phyloP scores from a whole-genome alignment of 345 rosid species.

The Camelina sativa region DNA sequence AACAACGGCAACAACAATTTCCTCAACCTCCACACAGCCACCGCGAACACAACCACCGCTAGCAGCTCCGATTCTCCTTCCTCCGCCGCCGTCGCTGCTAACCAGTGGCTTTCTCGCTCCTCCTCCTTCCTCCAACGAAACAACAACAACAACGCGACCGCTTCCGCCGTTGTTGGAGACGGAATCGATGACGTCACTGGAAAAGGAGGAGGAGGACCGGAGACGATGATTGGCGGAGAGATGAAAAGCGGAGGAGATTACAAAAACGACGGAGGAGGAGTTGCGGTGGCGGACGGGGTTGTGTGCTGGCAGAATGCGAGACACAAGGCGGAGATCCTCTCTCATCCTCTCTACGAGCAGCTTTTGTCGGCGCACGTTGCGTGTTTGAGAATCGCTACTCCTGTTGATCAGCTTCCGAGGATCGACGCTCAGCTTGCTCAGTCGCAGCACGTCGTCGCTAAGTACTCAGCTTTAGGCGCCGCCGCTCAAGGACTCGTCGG shows the following conservation, averaged over 20 bases:
- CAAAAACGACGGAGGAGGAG: conserved; percentile 53
- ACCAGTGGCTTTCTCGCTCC: conserved; percentile 83
- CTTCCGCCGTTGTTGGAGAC: conserved; percentile 55
- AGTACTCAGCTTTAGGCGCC: conserved; percentile 75
- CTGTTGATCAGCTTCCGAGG: conserved; percentile 93
- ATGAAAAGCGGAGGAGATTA: conserved; percentile 15
- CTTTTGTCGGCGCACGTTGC: conserved; percentile 90
- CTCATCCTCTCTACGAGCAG: conserved; percentile 93
- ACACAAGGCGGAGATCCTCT: conserved; percentile 80
- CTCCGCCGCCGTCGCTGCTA: conserved; percentile 49
- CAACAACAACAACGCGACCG: conserved; percentile 60
- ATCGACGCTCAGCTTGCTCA: conserved; percentile 96
- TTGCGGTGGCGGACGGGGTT: conserved; percentile 51
- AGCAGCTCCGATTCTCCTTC: conserved; percentile 52
- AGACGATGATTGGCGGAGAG: conserved; percentile 56
- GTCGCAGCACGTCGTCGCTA: conserved; percentile 89
- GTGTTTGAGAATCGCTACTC: conserved; percentile 88
- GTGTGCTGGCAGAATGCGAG: conserved; percentile 91
- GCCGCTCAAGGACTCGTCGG: conserved; percentile 57
- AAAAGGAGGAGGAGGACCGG: conserved; percentile 36
- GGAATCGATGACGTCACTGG: conserved; percentile 63
- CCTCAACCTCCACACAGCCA: conserved; percentile 74
- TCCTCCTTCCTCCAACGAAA: conserved; percentile 53
- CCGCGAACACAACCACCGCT: conserved; percentile 44
- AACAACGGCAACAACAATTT: conserved; percentile 49